A percentile compares a stretch with the other conserved stretches of the same genome.
Evolutionary conservation across 805 yeast genomes (phyloP).

Genomic region (Lipomyces yamanashiensis): DNA sequence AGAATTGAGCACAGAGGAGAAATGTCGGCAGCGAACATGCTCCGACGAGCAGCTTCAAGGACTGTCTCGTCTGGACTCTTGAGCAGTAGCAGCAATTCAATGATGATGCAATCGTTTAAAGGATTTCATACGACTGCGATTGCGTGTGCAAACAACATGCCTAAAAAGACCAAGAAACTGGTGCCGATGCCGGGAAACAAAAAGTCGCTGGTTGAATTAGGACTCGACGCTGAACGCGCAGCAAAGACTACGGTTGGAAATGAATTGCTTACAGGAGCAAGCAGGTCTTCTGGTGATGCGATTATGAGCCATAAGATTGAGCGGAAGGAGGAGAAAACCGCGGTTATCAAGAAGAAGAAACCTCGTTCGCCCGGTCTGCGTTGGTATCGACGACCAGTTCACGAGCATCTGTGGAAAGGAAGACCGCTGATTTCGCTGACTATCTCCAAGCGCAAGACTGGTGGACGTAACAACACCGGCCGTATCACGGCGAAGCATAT

Average conservation of each 20-base stretch:
- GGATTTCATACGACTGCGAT: slow-evolving; percentile 28
- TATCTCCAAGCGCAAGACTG: slow-evolving; percentile 66
- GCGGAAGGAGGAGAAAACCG: slow-evolving; percentile 6
- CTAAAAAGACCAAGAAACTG: background rate
- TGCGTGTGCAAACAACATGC: slow-evolving; percentile 21
- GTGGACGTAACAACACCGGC: slow-evolving; percentile 91
- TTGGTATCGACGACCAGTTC: slow-evolving; percentile 86
- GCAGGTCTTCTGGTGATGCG: background rate
- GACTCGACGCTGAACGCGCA: slow-evolving; percentile 17
- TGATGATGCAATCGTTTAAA: background rate
- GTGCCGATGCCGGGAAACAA: slow-evolving; percentile 1
- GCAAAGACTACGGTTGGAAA: slow-evolving; percentile 1
- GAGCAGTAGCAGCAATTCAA: background rate
- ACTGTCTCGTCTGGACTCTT: background rate
- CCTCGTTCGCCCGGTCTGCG: slow-evolving; percentile 36
- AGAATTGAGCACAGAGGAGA: background rate
- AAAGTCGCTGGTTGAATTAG: slow-evolving; percentile 23
- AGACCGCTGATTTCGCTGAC: slow-evolving; percentile 80
- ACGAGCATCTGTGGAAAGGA: slow-evolving; percentile 85
- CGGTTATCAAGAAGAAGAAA: slow-evolving; percentile 28
- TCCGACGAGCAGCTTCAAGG: background rate
- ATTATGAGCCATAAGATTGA: background rate
- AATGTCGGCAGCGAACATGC: background rate
- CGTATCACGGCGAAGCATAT: slow-evolving; percentile 89
- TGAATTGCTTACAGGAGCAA: background rate